Evolutionary conservation across 2,329 filamentous ascomycete species (phyloP), one percentile per base, ranked within the genome.

Genomic region (Pleoardoris graminearum): DNA sequence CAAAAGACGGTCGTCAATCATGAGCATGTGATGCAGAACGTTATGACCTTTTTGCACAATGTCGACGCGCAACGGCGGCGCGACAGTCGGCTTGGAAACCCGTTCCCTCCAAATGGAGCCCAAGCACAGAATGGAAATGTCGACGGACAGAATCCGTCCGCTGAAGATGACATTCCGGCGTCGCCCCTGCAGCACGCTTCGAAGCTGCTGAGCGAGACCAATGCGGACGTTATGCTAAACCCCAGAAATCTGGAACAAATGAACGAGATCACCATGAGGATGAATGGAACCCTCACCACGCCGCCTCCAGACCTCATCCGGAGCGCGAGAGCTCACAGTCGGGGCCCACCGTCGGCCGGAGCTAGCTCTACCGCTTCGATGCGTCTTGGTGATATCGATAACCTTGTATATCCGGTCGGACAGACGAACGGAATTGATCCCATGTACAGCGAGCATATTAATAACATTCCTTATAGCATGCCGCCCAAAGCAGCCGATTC

Each of bases 361-460:
- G n/a, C n/a, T 60, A 70, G 77, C 3, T 82, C 83, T 1, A 80
- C 77, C 33, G 77, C 77, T 3, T 74, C 78, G 2, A 76, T 84
- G 67, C 79, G 79, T 4, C 81, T 80, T 33, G 78, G 78, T 12
- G 85, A 88, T 50, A 72, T 88, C 38, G 86, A 89, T 55, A 82
- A 81, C 58, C 83, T 95, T 48, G 91, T 97, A 8, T 97, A 97
- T 69, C 92, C 93, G 0, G 91, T 96, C 14, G 92, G 92, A 16
- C 86, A 91, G 59, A 94, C 88, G 0, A 90, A 95, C 60, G 92
- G 92, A 48, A 97, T 97, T 60, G 92, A 97, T 68, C 92, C 93
- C 1, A 94, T 96, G 81, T 92, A 93, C 69, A 88, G 90, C 62
- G 92, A 97, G 64, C 91, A 97, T 68, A 91, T 97, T 68, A 86